phyloP scores from a whole-genome alignment of 345 rosid species.

The Lepidium aucheri region DNA sequence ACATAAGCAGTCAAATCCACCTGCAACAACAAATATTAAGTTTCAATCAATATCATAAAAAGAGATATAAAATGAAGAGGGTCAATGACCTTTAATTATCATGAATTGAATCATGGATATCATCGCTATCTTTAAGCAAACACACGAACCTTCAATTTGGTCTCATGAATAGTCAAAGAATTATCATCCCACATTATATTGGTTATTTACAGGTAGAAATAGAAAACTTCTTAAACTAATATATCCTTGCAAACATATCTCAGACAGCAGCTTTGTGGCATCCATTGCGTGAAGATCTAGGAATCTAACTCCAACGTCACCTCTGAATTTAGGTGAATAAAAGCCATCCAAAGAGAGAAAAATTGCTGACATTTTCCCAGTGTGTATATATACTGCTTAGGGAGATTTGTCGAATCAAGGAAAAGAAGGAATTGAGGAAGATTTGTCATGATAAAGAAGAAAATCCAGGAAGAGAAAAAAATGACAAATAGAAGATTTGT shows the following conservation, averaged over 20 bases:
- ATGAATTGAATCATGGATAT: slow-evolving; percentile 18
- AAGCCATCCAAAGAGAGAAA: slow-evolving; percentile 61
- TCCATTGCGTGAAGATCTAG: slow-evolving; percentile 98
- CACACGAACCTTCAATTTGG: slow-evolving; percentile 81
- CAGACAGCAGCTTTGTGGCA: slow-evolving; percentile 88
- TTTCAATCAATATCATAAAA: slow-evolving; percentile 13
- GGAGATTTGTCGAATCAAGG: no score
- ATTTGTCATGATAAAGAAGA: no score
- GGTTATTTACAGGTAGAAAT: background rate
- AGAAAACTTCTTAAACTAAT: background rate
- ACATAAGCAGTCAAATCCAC: slow-evolving; percentile 97
- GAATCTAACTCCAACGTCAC: slow-evolving; percentile 98
- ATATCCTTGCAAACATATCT: slow-evolving; percentile 41
- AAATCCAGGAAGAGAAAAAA: no score
- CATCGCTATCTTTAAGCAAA: slow-evolving; percentile 9
- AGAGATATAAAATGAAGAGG: slow-evolving; percentile 8
- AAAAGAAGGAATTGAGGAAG: no score
- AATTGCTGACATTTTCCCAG: slow-evolving; percentile 56
- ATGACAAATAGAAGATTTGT: no score
- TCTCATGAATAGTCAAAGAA: slow-evolving; percentile 75
- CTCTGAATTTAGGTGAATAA: slow-evolving; percentile 86
- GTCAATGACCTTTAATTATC: slow-evolving; percentile 10
- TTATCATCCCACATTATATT: slow-evolving; percentile 27
- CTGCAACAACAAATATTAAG: slow-evolving; percentile 42
- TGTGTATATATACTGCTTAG: slow-evolving; percentile 51